These are phyloP conservation scores for Phlebiopsis flavidoalba DNA, from an alignment of 768 basidiomycete genomes.

Conservation along the genomic window DNA sequence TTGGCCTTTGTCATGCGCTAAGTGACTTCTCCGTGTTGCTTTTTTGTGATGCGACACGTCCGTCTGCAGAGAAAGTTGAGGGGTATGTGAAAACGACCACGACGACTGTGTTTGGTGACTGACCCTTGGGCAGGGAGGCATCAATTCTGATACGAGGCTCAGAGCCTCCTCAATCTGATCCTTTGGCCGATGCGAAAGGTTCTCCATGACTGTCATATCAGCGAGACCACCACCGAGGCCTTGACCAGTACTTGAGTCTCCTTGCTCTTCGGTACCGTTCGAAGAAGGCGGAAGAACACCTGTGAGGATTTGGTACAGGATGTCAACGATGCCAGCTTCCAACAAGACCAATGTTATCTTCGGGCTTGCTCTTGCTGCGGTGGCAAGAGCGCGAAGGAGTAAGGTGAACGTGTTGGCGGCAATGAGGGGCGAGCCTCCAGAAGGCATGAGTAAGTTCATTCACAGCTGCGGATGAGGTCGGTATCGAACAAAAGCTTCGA, in stretches of 20 bases:
- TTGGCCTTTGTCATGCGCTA: slow-evolving; percentile 73
- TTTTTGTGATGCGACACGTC: slow-evolving; percentile 89
- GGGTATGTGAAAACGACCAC: not conserved
- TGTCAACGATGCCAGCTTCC: slow-evolving; percentile 90
- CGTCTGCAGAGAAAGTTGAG: slow-evolving; percentile 46
- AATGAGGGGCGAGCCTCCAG: slow-evolving; percentile 82
- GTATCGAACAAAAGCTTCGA: slow-evolving; percentile 83
- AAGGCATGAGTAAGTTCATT: slow-evolving; percentile 67
- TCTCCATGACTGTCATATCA: slow-evolving; percentile 98
- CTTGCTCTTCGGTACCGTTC: slow-evolving; percentile 53
- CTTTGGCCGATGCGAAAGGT: slow-evolving; percentile 92
- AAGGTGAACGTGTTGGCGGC: slow-evolving; percentile 86
- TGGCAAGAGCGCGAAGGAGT: slow-evolving; percentile 80
- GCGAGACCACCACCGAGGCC: slow-evolving; percentile 85
- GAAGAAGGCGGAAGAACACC: slow-evolving; percentile 79
- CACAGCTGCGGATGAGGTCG: slow-evolving; percentile 47
- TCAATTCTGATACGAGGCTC: slow-evolving; percentile 81
- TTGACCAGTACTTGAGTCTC: slow-evolving; percentile 57
- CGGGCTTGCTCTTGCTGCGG: slow-evolving; percentile 82
- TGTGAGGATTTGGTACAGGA: slow-evolving; percentile 90
- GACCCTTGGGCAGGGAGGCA: slow-evolving; percentile 95
- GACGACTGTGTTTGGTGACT: slow-evolving; percentile 10
- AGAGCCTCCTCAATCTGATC: slow-evolving; percentile 96
- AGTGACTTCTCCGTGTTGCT: slow-evolving; percentile 85
- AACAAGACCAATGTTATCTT: slow-evolving; percentile 82